Conservation (phyloP, 352 stramenopile species). For the Pythium volutum region DNA sequence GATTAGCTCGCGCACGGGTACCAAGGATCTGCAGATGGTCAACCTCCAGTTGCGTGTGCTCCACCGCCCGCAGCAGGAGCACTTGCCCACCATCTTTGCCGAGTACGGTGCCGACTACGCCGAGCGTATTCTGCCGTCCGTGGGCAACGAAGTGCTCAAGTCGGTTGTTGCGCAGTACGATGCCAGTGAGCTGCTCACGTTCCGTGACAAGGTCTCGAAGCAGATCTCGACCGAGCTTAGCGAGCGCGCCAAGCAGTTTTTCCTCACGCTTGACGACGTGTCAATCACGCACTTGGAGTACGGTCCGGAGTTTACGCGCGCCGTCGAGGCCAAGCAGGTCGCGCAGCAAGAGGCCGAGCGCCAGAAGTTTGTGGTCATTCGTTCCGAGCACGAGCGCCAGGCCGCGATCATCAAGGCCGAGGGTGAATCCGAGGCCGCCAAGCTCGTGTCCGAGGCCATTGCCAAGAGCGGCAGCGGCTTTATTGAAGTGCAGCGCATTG, state of each 20-base stretch:
- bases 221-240: constrained; percentile 97
- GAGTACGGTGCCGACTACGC: constrained; percentile 98
- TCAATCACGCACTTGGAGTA: constrained; percentile 99
- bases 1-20: constrained; percentile 96
- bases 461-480: constrained; percentile 97
- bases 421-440: constrained; percentile 98
- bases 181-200: constrained; percentile 98
- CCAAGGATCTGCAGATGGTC: constrained; percentile 99
- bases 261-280: constrained; percentile 99
- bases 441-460: constrained; percentile 97
- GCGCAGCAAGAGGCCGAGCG: constrained; percentile 99
- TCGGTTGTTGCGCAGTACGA: constrained; percentile 98
- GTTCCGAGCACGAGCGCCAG: constrained; percentile 98
- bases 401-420: constrained; percentile 91
- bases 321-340: constrained; percentile 99
- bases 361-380: constrained; percentile 98
- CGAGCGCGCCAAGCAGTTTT: constrained; percentile 95
- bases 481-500: constrained; percentile 99
- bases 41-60: constrained; percentile 99
- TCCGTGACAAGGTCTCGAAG: constrained; percentile 96
- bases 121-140: constrained; percentile 98
- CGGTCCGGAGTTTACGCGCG: constrained; percentile 98
- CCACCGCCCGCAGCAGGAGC: constrained; percentile 91
- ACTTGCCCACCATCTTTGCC: constrained; percentile 96
- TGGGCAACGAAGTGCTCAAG: constrained; percentile 96